These are phyloP conservation scores for Aspergillus costaricaensis DNA, from an alignment of 2,329 filamentous ascomycete genomes.

Conservation along the genomic window DNA sequence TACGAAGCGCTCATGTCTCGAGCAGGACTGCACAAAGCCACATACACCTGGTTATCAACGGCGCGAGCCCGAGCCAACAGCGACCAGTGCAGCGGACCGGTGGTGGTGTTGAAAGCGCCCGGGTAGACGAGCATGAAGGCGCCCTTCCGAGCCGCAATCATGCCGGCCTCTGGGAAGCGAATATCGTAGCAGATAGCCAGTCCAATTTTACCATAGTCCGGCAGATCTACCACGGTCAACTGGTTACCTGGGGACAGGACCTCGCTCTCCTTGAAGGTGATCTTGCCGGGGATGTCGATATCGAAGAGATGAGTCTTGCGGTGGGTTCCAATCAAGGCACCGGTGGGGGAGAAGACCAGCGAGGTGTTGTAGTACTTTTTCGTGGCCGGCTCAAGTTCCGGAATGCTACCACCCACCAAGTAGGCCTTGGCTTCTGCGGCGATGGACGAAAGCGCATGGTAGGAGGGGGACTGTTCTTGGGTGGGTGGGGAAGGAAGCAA, in stretches of 20 bases:
- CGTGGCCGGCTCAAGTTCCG: slow-evolving; percentile 68
- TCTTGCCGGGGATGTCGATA: slow-evolving; percentile 94
- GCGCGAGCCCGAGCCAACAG: slow-evolving; percentile 80
- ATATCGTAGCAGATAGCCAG: slow-evolving; percentile 98
- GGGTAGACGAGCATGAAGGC: slow-evolving; percentile 89
- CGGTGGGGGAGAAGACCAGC: slow-evolving; percentile 76
- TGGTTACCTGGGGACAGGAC: slow-evolving; percentile 83
- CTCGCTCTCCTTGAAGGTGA: slow-evolving; percentile 86
- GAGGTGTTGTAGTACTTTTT: slow-evolving; percentile 89
- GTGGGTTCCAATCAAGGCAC: slow-evolving; percentile 80
- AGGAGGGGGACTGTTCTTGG: slow-evolving; percentile 72
- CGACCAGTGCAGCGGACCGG: slow-evolving; percentile 88
- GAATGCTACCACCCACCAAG: slow-evolving; percentile 88
- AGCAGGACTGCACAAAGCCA: slow-evolving; percentile 88
- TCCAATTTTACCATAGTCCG: slow-evolving; percentile 83
- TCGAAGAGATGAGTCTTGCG: slow-evolving; percentile 97
- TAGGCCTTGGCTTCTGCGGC: slow-evolving; percentile 78
- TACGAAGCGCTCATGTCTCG: slow-evolving; percentile 76
- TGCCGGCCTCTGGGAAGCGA: slow-evolving; percentile 91
- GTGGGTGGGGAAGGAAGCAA: slow-evolving; percentile 77
- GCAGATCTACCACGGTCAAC: slow-evolving; percentile 80
- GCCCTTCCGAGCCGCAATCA: slow-evolving; percentile 81
- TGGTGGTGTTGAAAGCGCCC: slow-evolving; percentile 95
- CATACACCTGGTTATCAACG: slow-evolving; percentile 92
- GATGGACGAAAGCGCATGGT: slow-evolving; percentile 77